Evolutionary conservation across 805 yeast genomes (phyloP), one percentile per base, ranked within the genome.

Genomic region (Barnettozyma pratensis): DNA sequence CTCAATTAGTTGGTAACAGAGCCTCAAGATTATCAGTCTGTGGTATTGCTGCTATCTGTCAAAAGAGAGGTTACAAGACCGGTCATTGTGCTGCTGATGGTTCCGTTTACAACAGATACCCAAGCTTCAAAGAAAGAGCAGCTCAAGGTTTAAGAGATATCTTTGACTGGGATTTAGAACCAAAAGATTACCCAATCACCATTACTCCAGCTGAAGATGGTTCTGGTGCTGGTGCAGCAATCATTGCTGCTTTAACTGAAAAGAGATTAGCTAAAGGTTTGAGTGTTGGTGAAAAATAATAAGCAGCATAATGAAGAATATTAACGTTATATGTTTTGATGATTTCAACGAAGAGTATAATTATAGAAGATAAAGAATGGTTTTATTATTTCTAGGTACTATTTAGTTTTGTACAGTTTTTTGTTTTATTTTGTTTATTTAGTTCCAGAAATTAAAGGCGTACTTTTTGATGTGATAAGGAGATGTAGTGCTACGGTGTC

Each of bases 21-120:
- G 82, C 97, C 37, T 89, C 97, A 14, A 83, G 98, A 68, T 78
- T 92, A 61, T 85, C 96, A 27, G 85, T 87, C 52, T 89, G 97
- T 74, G 97, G 97, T 65, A 85, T 91, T 59, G 97, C 96, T 49
- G 97, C 97, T 49, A 83, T 92, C 63, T 85, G 92, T 68, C 77
- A 83, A 66, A 90, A 90, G 82, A 84, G 92, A 76, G 82, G 81
- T 50, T 80, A 83, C 74, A 69, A 71, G 56, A 76, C 84, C 38
- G 91, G 83, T 45, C 90, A 89, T 64, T 88, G 91, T 69, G 99
- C 98, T 47, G 96, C 97, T 54, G 99, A 92, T 66, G 98, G 99
- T 54, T 89, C 97, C 10, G 98, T 92, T 37, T 88, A 76, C 77
- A 89, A 90, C 80, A 86, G 77, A 71, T 94, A 92, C 74, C 98